Evolutionary conservation across 257 asterid species (phyloP).

Genomic region (Nicotiana otophora): DNA sequence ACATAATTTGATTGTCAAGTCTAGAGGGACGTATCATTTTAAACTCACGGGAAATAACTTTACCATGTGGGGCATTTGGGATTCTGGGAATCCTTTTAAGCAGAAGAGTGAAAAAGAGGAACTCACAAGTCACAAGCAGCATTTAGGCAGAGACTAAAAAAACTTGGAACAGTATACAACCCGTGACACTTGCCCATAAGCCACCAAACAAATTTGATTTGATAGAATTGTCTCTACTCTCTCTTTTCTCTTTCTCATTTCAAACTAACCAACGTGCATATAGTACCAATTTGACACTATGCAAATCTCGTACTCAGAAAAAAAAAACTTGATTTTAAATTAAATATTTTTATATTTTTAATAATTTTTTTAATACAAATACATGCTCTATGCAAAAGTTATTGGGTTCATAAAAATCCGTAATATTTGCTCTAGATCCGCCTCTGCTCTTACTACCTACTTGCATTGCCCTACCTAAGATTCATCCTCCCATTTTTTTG

Average conservation of each 20-base stretch:
- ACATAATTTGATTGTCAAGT: neutral
- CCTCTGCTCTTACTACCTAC: neutral
- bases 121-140: neutral
- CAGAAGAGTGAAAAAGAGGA: neutral
- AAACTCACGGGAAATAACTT: neutral
- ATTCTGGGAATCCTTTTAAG: neutral
- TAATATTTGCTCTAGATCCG: too few species aligned
- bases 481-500: neutral
- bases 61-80: neutral
- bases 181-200: constrained; percentile 5
- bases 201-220: neutral
- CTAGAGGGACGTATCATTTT: neutral
- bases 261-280: neutral
- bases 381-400: too few species aligned
- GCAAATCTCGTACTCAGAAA: neutral
- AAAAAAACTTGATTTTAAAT: too few species aligned
- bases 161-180: neutral
- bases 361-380: too few species aligned
- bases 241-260: neutral
- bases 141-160: neutral
- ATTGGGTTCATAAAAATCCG: too few species aligned
- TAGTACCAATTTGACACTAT: neutral
- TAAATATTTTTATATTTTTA: too few species aligned
- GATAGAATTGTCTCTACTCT: neutral
- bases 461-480: neutral